These are phyloP conservation scores for Carex scoparia DNA, from an alignment of 176 grass and related monocot species.

Conservation along the genomic window DNA sequence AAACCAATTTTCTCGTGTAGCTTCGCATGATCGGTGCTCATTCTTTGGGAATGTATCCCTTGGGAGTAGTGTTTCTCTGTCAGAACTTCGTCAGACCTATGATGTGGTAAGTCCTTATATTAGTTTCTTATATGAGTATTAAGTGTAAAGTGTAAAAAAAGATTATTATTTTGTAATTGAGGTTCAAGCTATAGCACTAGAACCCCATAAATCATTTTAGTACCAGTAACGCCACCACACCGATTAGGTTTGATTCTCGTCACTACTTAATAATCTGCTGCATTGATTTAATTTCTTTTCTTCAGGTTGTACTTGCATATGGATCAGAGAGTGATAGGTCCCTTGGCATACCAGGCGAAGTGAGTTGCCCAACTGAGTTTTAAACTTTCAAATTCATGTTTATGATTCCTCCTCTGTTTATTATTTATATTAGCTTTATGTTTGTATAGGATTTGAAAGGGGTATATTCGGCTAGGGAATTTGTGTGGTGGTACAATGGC, in stretches of 20 bases:
- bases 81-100: constrained; percentile 59
- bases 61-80: constrained; percentile 57
- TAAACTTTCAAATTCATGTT: background rate
- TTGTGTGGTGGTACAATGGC: constrained; percentile 99
- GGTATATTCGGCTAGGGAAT: constrained; percentile 85
- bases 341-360: constrained; percentile 74
- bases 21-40: constrained; percentile 54
- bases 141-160: background rate
- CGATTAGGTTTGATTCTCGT: background rate
- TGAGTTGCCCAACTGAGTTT: constrained; percentile 20
- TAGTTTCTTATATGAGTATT: no score
- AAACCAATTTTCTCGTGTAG: constrained; percentile 94
- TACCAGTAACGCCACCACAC: background rate
- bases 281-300: background rate
- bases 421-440: constrained; percentile 16
- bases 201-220: background rate
- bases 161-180: background rate
- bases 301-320: constrained; percentile 94
- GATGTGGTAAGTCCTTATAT: constrained; percentile 61
- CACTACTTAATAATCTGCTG: background rate
- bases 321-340: constrained; percentile 89
- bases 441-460: constrained; percentile 61
- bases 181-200: background rate
- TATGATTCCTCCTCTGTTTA: background rate
- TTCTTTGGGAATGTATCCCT: constrained; percentile 86